Conservation (phyloP, 2,329 filamentous ascomycete species). For the Stagonosporopsis chrysanthemi region DNA sequence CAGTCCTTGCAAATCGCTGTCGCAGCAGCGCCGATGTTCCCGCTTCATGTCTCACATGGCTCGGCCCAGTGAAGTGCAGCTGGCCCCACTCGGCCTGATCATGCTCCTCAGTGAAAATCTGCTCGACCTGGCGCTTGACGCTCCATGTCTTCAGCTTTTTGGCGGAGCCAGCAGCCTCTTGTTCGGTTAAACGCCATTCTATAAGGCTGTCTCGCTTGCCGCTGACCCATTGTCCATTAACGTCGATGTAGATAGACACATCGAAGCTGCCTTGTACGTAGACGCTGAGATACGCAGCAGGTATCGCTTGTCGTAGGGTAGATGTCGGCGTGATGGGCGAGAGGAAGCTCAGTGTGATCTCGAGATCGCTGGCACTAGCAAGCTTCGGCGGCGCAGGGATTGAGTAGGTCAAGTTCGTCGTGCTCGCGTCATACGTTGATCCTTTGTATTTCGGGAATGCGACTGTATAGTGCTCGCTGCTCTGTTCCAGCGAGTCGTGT, state of each 20-base stretch:
- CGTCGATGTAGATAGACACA: constrained; percentile 57
- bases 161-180: constrained; percentile 50
- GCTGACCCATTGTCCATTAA: constrained; percentile 76
- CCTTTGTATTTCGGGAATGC: constrained; percentile 67
- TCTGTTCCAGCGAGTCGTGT: constrained; percentile 65
- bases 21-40: constrained; percentile 72
- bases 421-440: constrained; percentile 72
- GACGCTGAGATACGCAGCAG: constrained; percentile 80
- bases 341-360: constrained; percentile 71
- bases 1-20: constrained; percentile 72
- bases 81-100: constrained; percentile 87
- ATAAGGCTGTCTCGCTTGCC: constrained; percentile 74
- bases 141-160: constrained; percentile 70
- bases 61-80: constrained; percentile 76
- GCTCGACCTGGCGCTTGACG: constrained; percentile 66
- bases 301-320: constrained; percentile 79
- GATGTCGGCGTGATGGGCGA: constrained; percentile 84
- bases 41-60: constrained; percentile 71
- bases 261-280: constrained; percentile 70
- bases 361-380: constrained; percentile 51
- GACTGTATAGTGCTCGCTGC: constrained; percentile 61
- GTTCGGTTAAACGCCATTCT: constrained; percentile 68
- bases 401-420: constrained; percentile 72
- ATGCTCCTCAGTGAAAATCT: constrained; percentile 74
- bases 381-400: constrained; percentile 57